Base-by-base conservation (phyloP, 2,329 filamentous ascomycete genomes). In the Cercospora citrullina region DNA sequence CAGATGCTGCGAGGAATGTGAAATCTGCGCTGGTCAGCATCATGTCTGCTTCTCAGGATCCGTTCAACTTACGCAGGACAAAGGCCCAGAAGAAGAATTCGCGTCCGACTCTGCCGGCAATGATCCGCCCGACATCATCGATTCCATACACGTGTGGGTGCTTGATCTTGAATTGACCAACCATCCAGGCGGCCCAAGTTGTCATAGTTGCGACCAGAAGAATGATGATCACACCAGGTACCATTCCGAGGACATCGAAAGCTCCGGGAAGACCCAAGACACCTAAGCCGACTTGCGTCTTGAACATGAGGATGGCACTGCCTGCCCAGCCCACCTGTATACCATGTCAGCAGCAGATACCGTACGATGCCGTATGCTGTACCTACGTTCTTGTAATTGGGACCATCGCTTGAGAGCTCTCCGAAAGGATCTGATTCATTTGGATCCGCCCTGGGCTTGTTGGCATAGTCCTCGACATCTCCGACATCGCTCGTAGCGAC, bases 111-210 rank as follows among this genome's bases (percentile, higher is more conserved):
- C 80, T 81, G 1, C 86, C 86, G 64, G 86, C 86, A 18, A 87
- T 78, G 60, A 87, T 82, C 51, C 77, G 77, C n/a, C 85, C 85
- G 0, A 84, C 85, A 69, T 87, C 85, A 42, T 85, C 85, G 77
- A 87, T 87, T 63, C 83, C 83, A 71, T 87, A 86, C 2, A 87
- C 84, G 68, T 86, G 80, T 0, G 83, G 82, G 72, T 87, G 85
- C n/a, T 80, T 78, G 48, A 85, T 71, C 72, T 87, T 87, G 78
- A 87, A 87, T 10, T 77, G 73, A 6, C 82, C 84, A 8, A 85
- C 77, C 26, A 84, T 81, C 69, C 83, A 84, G 61, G 79, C 77
- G 1, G 83, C 84, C 84, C 83, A 85, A 2, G 80, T 82, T 0
- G 83, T 84, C 68, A 84, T 83, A 21, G 36, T 69, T 1, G 77